These are phyloP conservation scores for Apiospora arundinis DNA, from an alignment of 2,329 filamentous ascomycete species.

Conservation along the genomic window DNA sequence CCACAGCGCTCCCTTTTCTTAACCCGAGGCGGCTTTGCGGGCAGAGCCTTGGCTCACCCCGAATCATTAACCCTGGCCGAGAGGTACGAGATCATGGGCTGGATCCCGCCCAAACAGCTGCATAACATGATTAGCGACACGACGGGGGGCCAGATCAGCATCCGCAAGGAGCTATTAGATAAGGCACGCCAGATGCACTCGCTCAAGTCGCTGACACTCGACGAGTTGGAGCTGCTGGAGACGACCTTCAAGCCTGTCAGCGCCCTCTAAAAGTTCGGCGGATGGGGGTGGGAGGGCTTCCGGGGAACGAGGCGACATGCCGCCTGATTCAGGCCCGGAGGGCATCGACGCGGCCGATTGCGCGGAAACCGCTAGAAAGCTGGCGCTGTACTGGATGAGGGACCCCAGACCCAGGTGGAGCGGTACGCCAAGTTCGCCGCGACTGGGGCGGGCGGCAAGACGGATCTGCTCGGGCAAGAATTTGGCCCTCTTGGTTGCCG, in stretches of 20 bases:
- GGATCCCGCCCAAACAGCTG: neutral
- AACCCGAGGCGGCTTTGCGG: neutral
- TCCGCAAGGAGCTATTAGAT: neutral
- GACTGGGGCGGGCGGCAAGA: neutral
- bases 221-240: neutral
- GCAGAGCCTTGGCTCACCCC: neutral
- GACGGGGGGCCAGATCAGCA: neutral
- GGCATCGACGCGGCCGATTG: neutral
- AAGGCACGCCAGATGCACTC: constrained; percentile 43
- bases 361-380: neutral
- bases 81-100: neutral
- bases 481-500: neutral
- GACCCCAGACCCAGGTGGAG: neutral
- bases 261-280: neutral
- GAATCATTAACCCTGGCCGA: neutral
- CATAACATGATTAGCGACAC: neutral
- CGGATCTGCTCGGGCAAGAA: neutral
- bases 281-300: neutral
- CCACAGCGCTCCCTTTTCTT: neutral
- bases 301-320: neutral
- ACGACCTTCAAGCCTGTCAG: neutral
- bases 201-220: constrained; percentile 47
- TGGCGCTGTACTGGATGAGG: neutral
- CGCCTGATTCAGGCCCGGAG: neutral
- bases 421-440: neutral